Conservation (phyloP, 2,329 filamentous ascomycete species). For the Furcasterigmium sp. region DNA sequence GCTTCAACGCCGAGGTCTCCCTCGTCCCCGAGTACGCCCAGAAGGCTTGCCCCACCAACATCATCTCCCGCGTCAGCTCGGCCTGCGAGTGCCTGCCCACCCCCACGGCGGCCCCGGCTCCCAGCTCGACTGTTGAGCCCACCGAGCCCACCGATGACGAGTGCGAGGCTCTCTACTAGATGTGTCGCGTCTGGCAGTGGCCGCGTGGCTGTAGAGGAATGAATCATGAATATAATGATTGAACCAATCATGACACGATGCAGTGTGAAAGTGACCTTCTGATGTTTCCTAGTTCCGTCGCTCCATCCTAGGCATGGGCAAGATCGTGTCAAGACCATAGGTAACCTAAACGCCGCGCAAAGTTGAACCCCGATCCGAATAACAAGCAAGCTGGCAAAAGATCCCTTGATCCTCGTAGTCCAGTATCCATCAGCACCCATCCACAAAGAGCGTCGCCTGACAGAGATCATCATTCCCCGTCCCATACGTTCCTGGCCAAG, state of each 20-base stretch:
- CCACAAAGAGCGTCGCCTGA: too few species aligned
- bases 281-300: too few species aligned
- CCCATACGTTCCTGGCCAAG: neutral
- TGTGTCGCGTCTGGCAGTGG: too few species aligned
- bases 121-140: neutral
- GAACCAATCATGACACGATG: neutral
- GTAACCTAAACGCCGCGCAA: too few species aligned
- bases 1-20: constrained; percentile 9
- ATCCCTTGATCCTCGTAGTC: too few species aligned
- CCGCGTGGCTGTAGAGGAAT: neutral
- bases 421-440: too few species aligned
- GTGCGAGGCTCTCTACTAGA: neutral
- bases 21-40: constrained; percentile 13
- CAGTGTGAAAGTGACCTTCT: too few species aligned
- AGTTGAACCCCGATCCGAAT: too few species aligned
- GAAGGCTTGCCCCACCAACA: constrained; percentile 12
- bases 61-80: constrained; percentile 15
- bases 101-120: constrained; percentile 6
- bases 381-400: too few species aligned
- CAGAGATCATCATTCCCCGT: neutral
- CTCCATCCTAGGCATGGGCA: too few species aligned
- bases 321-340: too few species aligned
- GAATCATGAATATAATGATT: neutral
- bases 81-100: constrained; percentile 16
- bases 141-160: neutral